Conservation (phyloP, 805 yeast genomes). For the Metschnikowia kofuensis region DNA sequence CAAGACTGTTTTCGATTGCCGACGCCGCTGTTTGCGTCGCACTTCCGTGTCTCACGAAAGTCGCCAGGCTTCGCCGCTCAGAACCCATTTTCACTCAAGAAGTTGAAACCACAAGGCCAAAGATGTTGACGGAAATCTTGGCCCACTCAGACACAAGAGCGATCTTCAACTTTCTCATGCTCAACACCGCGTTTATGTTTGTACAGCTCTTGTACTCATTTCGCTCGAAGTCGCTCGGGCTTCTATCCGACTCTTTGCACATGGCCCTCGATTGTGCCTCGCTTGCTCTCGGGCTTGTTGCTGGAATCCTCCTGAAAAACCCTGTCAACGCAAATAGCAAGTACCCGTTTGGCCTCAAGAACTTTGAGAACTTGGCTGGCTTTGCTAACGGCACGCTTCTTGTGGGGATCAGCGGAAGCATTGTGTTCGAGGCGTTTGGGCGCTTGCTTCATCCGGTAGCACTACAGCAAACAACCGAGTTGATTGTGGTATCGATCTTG, state of each 20-base stretch:
- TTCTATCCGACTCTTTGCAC: conserved; percentile 89
- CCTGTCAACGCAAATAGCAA: conserved; percentile 52
- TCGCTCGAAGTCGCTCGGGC: conserved; percentile 86
- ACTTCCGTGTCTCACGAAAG: conserved; percentile 12
- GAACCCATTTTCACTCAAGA: background rate
- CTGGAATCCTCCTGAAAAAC: conserved; percentile 55
- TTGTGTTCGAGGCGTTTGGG: conserved; percentile 81
- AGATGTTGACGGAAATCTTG: conserved; percentile 31
- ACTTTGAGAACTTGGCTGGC: conserved; percentile 90
- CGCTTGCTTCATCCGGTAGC: conserved; percentile 75
- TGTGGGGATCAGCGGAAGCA: conserved; percentile 85
- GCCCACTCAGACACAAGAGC: conserved; percentile 68
- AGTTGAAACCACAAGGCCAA: conserved; percentile 7
- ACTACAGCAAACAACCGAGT: conserved; percentile 76
- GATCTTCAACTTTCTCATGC: conserved; percentile 78
- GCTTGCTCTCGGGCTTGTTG: conserved; percentile 81
- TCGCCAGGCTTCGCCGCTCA: conserved; percentile 6
- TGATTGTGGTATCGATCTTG: conserved; percentile 75
- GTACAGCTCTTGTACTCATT: conserved; percentile 89
- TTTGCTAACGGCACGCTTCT: conserved; percentile 90
- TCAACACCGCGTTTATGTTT: conserved; percentile 92
- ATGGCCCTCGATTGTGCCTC: conserved; percentile 96
- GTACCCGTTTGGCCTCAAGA: conserved; percentile 81
- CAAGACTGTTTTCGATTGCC: conserved; percentile 1
- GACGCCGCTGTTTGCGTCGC: conserved; percentile 9